Percentiles rank a stretch among this genome's conserved stretches.
These are phyloP conservation scores for Davidsoniella australis DNA, from an alignment of 2,329 filamentous ascomycete species.

Conservation along the genomic window DNA sequence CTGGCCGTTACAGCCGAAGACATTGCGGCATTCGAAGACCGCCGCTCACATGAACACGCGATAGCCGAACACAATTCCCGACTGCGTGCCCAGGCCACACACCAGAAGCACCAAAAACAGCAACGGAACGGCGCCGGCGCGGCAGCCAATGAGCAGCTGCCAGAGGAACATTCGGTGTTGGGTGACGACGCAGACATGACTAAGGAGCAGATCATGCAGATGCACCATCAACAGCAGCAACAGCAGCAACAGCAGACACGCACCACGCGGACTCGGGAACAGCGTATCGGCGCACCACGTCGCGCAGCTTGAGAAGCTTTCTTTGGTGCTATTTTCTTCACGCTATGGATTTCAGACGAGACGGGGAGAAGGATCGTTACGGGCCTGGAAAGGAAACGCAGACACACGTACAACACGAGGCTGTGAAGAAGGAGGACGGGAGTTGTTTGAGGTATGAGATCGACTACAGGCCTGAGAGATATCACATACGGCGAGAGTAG, in stretches of 20 bases:
- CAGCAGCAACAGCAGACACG: constrained; percentile 15
- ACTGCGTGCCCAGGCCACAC: constrained; percentile 13
- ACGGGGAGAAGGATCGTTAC: no score
- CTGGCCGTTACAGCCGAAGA: constrained; percentile 54
- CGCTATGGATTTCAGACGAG: no score
- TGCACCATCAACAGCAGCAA: constrained; percentile 14
- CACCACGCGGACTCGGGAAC: constrained; percentile 6
- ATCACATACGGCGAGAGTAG: no score
- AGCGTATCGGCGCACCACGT: constrained; percentile 7
- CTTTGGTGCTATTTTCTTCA: no score
- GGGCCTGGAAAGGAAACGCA: no score
- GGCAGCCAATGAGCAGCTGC: not conserved
- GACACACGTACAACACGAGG: no score
- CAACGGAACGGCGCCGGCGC: not conserved
- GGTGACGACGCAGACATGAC: constrained; percentile 12
- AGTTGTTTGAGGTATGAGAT: no score
- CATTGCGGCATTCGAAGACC: constrained; percentile 52
- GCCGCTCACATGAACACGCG: constrained; percentile 28
- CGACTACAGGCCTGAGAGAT: no score
- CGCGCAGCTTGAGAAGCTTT: not conserved
- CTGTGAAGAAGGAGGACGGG: no score
- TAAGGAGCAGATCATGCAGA: constrained; percentile 10
- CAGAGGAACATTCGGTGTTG: constrained; percentile 1
- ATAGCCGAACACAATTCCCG: constrained; percentile 17
- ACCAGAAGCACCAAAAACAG: constrained; percentile 11